Conservation (phyloP, 768 basidiomycete species). For the Tephrocybe sp. region DNA sequence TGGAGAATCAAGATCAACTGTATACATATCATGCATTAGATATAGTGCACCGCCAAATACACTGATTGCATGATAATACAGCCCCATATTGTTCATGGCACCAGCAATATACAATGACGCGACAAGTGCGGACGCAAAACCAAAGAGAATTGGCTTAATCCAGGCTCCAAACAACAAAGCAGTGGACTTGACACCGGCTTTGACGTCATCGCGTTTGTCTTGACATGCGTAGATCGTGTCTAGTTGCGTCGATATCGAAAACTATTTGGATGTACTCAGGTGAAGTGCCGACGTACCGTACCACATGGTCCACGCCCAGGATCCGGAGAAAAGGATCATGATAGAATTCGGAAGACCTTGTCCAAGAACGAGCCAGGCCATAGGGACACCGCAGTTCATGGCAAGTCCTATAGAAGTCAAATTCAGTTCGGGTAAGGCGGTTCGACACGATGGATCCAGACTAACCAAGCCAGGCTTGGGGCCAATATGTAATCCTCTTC, state of each 20-base stretch:
- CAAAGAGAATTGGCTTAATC: constrained; percentile 15
- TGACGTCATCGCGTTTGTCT: constrained; percentile 58
- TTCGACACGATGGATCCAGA: neutral
- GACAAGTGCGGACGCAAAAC: constrained; percentile 9
- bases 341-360: constrained; percentile 14
- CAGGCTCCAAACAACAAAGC: constrained; percentile 14
- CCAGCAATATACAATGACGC: constrained; percentile 14
- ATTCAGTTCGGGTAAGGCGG: neutral
- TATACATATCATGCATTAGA: constrained; percentile 7
- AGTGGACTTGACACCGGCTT: constrained; percentile 18
- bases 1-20: constrained; percentile 13
- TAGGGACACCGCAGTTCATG: constrained; percentile 31
- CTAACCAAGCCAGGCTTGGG: constrained; percentile 40
- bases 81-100: constrained; percentile 12
- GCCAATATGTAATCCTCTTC: constrained; percentile 42
- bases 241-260: neutral
- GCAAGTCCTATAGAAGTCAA: constrained; percentile 20
- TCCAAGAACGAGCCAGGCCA: constrained; percentile 28
- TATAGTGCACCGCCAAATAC: constrained; percentile 10
- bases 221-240: constrained; percentile 64
- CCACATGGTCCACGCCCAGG: constrained; percentile 21
- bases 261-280: neutral
- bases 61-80: constrained; percentile 11
- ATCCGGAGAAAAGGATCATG: constrained; percentile 15
- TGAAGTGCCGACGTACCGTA: constrained; percentile 10